Evolutionary conservation across 345 rosid species (phyloP).

Genomic region (Noccaea bulbosa): DNA sequence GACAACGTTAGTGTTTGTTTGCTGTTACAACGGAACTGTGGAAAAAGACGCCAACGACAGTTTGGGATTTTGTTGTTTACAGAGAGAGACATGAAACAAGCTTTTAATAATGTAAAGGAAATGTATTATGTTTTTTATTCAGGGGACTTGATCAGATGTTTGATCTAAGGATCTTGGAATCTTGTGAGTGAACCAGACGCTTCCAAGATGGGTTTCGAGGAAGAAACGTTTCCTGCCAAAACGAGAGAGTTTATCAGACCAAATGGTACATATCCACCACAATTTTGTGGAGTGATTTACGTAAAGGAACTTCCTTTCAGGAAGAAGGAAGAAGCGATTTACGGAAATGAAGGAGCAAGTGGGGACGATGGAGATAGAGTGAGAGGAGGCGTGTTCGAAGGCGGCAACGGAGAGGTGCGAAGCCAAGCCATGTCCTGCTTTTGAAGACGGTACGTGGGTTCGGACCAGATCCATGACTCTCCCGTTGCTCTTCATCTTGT

Average conservation of each 20-base stretch:
- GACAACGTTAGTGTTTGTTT: conserved; percentile 28
- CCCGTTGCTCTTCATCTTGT: conserved; percentile 57
- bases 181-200: conserved; percentile 51
- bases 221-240: conserved; percentile 77
- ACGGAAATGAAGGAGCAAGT: conserved; percentile 79
- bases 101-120: not conserved
- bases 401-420: conserved; percentile 81
- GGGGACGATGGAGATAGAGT: conserved; percentile 68
- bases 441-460: conserved; percentile 77
- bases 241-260: not conserved
- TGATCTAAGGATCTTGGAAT: conserved; percentile 43
- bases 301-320: too few species aligned
- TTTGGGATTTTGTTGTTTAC: conserved; percentile 14
- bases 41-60: not conserved
- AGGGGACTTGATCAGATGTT: conserved; percentile 39
- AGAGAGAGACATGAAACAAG: conserved; percentile 24
- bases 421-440: conserved; percentile 84
- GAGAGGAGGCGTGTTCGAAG: conserved; percentile 67
- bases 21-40: conserved; percentile 8
- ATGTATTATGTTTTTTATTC: conserved; percentile 7
- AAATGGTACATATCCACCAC: not conserved
- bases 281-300: not conserved
- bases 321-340: not conserved
- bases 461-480: conserved; percentile 75
- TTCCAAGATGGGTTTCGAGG: conserved; percentile 65